Base-by-base conservation (phyloP, 495 filamentous ascomycete species). In the Aspergillus asperescens region DNA sequence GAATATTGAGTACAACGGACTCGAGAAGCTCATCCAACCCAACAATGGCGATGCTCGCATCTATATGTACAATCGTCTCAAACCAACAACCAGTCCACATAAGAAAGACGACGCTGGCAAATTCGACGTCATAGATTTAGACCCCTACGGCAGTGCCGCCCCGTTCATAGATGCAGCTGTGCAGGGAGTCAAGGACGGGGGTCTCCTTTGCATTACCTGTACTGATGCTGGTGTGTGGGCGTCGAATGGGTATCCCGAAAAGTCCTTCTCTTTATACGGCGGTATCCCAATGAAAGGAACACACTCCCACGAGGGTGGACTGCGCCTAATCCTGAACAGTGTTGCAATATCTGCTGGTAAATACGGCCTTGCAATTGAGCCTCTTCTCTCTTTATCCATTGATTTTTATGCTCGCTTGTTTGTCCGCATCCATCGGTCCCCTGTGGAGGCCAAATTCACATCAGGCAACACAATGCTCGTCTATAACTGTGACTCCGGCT, bases 391-490 rank as follows among this genome's bases (percentile, higher is more conserved):
- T 13, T 78, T 99, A 6, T 94, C 87, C 16, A 93, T 97, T 48
- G 93, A 99, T 66, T 99, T 89, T 64, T 99, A 99, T 63, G 78
- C 81, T n/a, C 81, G 94, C 38, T 74, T 96, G 1, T 99, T 97
- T 62, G 84, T 99, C 49, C 84, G 88, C 1, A 75, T 99, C 25
- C 75, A 80, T 50, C 86, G 80, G 40, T 89, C 86, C 1, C 84
- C 90, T 0, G 82, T 81, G 0, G 81, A 89, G 50, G 91, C 96
- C 48, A 99, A 99, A 62, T 89, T 90, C 49, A 77, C 88, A 12
- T 86, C 87, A 3, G 84, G 88, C 16, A 96, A 89, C 62, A 94
- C 86, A 0, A 96, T 99, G 90, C 44, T 94, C 0, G 86, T 95
- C 2, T 96, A 95, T 70, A 88, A 80, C 59, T 99, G 93, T 61